Base-by-base conservation (phyloP, 768 basidiomycete genomes). In the Collybia sp. region DNA sequence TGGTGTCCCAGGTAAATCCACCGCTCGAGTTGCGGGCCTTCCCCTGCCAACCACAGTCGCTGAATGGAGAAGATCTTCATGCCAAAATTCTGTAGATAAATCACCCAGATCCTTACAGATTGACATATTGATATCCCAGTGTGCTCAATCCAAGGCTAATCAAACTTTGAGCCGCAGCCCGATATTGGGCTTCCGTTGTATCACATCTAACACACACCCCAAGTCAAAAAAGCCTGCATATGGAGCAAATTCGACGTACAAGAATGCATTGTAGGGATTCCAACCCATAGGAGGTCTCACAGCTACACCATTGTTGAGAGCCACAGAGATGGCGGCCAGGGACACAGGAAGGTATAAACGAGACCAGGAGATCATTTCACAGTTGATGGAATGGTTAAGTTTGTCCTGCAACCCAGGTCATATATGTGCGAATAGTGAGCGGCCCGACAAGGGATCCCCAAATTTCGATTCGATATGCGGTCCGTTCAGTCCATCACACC, bases 31-130 rank as follows among this genome's bases (percentile, higher is more conserved):
- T 66, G 18, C 73, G 62, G 8, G 58, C 49, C 43, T 62, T 73
- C 9, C 68, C 70, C 53, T 76, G 73, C 74, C 74, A 76, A n/a
- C 71, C 74, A 54, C 72, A 76, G 50, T 76, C 73, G 15, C 73
- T 76, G 39, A 5, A 13, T n/a, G 3, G 37, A 31, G 11, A 30
- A n/a, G 8, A n/a, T n/a, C n/a, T 11, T 35, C 9, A 33, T 40
- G 31, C 18, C 17, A 36, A 11, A 30, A 43, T 30, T 25, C 3
- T 2, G 41, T 4, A 18, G 30, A 42, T 17, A 6, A 11, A 12
- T 16, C 18, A 30, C 18, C 16, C 32, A 20, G 31, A n/a, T 31
- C 20, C 47, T 10, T 54, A 72, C 73, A 75, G 54, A 52, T 72
- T 73, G 45, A 76, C 48, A 48, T 71, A 70, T 20, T 67, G 52